Base-by-base conservation (phyloP, 345 rosid species). In the Combretum micranthum region DNA sequence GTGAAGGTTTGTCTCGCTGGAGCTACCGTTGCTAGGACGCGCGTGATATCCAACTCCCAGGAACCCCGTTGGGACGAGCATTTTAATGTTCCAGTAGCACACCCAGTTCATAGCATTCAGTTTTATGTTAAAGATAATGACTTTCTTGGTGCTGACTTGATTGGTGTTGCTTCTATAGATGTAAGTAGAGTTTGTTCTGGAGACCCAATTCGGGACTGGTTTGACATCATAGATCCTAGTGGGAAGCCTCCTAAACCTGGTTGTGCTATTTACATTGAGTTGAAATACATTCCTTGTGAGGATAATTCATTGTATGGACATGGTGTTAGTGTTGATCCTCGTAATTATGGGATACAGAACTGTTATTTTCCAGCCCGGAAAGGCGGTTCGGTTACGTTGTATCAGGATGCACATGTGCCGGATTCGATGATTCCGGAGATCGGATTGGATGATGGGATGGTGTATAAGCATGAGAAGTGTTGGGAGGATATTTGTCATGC, bases 401-500 rank as follows among this genome's bases (percentile, higher is more conserved):
- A 90, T 60, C 96, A 80, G 74, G 97, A 90, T 52, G 94, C 97
- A 16, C 97, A 90, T 52, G 78, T 75, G 66, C 68, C 69, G 0
- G 89, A 83, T 4, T 52, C 72, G 19, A 42, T 19, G 26, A 17
- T 67, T 60, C 93, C 90, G 19, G 55, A 74, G 69, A 81, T 90
- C 47, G 72, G 77, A 57, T 64, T 90, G 67, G 97, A 85, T 7
- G 59, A 68, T 0, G 97, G 90, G 20, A 59, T 52, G 1, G 17
- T 62, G 26, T 87, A 55, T 25, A 63, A 55, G 64, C 89, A 85
- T 11, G 82, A 60, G 57, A 61, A 63, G 53, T 90, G 97, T 69
- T 90, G 97, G 96, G 97, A 90, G 68, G 97, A 90, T 60, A 87
- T 90, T 0, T 90, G 96, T 45, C 87, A 87, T 25, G 82, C 96